Evolutionary conservation across 176 grass and related monocot species (phyloP), one percentile per base, ranked within the genome.

Genomic region (Melocanna baccifera): DNA sequence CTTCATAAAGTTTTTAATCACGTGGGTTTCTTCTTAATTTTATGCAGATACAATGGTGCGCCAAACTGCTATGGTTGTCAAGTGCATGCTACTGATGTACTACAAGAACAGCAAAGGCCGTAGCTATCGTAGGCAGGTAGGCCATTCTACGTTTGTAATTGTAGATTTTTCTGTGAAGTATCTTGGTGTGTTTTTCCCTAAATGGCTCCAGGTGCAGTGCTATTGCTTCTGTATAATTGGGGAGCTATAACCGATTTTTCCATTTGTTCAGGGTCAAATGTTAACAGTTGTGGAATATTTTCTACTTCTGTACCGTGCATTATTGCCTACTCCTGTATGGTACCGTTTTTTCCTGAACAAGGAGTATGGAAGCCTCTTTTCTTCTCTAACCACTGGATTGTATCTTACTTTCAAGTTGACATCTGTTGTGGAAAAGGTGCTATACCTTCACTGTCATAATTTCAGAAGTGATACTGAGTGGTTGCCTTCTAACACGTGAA

Each of bases 381-480:
- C 96, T 30, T 99, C 96, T 78, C 86, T 99, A 75, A 99, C 93
- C 62, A 99, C 96, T 6, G 96, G 96, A 40, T 71, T 99, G 25
- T 99, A 99, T 84, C 96, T 99, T 86, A 99, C 96, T 88, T 99
- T 99, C 90, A 99, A 99, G 84, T 80, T 99, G 78, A 94, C 96
- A 85, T 99, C 96, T 86, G 96, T 99, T 72, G 91, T 99, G 71
- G 96, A 99, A 83, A 99, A 99, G 90, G 96, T 99, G 61, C 22
- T 19, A 25, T 69, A 76, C 40, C 42, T 87, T 87, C 36, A 13
- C 23, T 70, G 52, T 45, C n/a, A 9, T 50, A 32, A 53, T 80
- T 58, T 30, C 10, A 51, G 34, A 67, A 73, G 42, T 37, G 28
- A 16, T 62, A 62, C 51, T 8, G 52, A 30, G 75, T 5, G 36